Conservation (phyloP, 805 yeast genomes). For the Lachancea mirantina region DNA sequence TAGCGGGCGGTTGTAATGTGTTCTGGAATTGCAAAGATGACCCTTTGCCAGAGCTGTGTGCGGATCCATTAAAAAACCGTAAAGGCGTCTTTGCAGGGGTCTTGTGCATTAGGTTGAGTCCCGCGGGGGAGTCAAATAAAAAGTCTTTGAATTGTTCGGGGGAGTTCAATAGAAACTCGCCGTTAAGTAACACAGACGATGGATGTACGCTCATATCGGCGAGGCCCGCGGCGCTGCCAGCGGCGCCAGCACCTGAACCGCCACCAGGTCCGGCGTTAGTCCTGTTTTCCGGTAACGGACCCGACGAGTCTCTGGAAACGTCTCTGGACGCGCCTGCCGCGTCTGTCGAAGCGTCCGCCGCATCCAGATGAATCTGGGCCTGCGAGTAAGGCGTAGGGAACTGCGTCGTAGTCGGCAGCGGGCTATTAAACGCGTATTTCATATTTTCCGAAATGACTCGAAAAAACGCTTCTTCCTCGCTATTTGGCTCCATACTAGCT, state of each 20-base stretch:
- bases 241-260: conserved; percentile 1
- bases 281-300: conserved; percentile 10
- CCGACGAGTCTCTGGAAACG: no score
- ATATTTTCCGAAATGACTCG: conserved; percentile 24
- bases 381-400: conserved; percentile 32
- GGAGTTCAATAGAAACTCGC: conserved; percentile 28
- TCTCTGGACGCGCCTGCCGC: no score
- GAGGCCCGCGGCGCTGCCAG: conserved; percentile 15
- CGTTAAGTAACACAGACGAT: conserved; percentile 26
- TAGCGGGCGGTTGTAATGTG: conserved; percentile 8
- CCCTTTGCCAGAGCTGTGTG: background rate
- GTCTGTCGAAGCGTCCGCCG: no score
- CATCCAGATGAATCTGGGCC: conserved; percentile 15
- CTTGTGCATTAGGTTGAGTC: conserved; percentile 26
- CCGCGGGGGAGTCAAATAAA: conserved; percentile 29
- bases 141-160: conserved; percentile 32
- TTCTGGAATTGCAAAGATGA: conserved; percentile 1
- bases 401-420: conserved; percentile 27
- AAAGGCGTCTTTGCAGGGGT: conserved; percentile 32
- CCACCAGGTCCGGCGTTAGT: conserved; percentile 2
- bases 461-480: conserved; percentile 25
- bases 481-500: conserved; percentile 11
- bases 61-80: conserved; percentile 23
- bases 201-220: conserved; percentile 30
- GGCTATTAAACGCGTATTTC: conserved; percentile 28